Evolutionary conservation across 345 rosid species (phyloP), one percentile per base, ranked within the genome.

Genomic region (Raphanus raphanistrum): DNA sequence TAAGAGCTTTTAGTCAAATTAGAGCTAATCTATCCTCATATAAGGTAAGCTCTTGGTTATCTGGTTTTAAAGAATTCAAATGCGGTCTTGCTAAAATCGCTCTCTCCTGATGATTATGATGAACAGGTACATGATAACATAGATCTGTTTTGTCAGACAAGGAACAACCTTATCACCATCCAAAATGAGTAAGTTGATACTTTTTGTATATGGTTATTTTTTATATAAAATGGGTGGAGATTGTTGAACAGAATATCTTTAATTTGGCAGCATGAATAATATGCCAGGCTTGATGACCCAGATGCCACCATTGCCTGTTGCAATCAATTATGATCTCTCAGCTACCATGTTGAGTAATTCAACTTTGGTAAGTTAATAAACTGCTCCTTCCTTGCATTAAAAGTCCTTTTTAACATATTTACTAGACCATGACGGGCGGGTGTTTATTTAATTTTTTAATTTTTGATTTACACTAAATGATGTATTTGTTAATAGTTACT

Each of bases 251-350:
- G 50, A 76, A 26, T 62, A 0, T 35, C 12, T 32, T 82, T 57
- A 16, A 13, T 72, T 69, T 82, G 68, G 83, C 89, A 94, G 98
- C 74, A 88, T 92, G 94, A 84, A 86, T 80, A 78, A 80, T 66
- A 88, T 78, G 87, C 94, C 97, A 55, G 93, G 97, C 79, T 84
- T 92, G 80, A 92, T 94, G 97, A 90, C 89, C 75, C 93, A 84
- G 73, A 92, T 94, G 98, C 94, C 92, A 48, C 94, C 98, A 16
- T 85, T 94, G 66, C 90, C 87, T 32, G 87, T 86, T 60, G 79
- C 86, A 61, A 83, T 94, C 59, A 61, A 85, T 29, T 92, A 87
- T 74, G 87, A 90, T 83, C 91, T 94, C 71, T 89, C 88, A 15
- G 86, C 72, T 82, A 82, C 87, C 75, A 32, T 88, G 64, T 81